Conservation (phyloP, 1,284 basidiomycete genomes). For the Apiotrichum veenhuisii region DNA sequence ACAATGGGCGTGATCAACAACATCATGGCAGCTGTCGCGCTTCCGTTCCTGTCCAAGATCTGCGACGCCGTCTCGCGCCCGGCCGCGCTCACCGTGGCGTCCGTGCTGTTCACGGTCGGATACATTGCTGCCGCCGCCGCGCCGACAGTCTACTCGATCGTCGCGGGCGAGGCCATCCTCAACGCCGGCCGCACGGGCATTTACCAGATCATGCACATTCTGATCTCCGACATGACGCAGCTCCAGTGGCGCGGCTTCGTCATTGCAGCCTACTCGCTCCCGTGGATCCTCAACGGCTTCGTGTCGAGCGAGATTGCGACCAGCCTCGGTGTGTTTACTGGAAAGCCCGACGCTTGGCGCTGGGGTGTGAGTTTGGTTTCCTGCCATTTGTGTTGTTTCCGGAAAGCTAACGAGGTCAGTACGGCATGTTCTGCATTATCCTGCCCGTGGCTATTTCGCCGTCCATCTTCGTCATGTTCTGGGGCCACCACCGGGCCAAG, state of each 20-base stretch:
- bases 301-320: constrained; percentile 52
- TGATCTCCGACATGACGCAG: constrained; percentile 65
- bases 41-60: constrained; percentile 45
- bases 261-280: constrained; percentile 63
- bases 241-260: constrained; percentile 69
- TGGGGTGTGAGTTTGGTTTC: constrained; percentile 56
- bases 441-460: constrained; percentile 32
- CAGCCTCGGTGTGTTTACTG: constrained; percentile 53
- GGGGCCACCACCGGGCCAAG: constrained; percentile 5
- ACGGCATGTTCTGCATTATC: constrained; percentile 49
- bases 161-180: constrained; percentile 36
- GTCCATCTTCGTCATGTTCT: constrained; percentile 26
- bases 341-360: constrained; percentile 55
- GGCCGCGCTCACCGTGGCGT: constrained; percentile 6
- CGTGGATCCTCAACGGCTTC: constrained; percentile 53
- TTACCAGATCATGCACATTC: constrained; percentile 15
- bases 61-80: constrained; percentile 15
- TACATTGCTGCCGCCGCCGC: constrained; percentile 34
- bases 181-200: constrained; percentile 39
- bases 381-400: constrained; percentile 10
- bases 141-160: constrained; percentile 30
- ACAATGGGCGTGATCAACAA: constrained; percentile 40
- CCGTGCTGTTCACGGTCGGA: constrained; percentile 38
- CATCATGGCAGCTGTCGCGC: constrained; percentile 40
- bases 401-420: constrained; percentile 20